These are phyloP conservation scores for Amylocystis lapponica DNA, from an alignment of 768 basidiomycete genomes.

Conservation along the genomic window DNA sequence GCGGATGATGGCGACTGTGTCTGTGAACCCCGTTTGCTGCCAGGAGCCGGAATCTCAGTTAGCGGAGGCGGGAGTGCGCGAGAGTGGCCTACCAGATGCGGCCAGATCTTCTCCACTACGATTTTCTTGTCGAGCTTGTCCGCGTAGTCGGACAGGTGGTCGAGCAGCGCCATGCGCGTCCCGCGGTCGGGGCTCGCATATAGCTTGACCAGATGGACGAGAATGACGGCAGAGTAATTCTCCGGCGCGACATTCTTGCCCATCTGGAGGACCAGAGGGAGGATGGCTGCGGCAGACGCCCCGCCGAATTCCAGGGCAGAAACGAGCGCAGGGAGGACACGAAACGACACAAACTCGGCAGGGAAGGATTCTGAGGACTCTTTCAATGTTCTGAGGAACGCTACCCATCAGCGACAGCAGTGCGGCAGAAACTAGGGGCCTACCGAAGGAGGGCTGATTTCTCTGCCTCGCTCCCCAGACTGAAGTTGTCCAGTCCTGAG, in stretches of 20 bases:
- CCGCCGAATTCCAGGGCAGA: slow-evolving; percentile 77
- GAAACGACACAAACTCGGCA: slow-evolving; percentile 74
- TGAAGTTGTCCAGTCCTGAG: slow-evolving; percentile 79
- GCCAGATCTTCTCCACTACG: slow-evolving; percentile 88
- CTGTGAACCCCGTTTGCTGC: slow-evolving; percentile 93
- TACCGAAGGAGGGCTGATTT: slow-evolving; percentile 69
- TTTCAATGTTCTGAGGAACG: slow-evolving; percentile 58
- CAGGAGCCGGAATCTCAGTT: not conserved
- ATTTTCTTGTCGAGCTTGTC: slow-evolving; percentile 84
- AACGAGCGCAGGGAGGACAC: slow-evolving; percentile 83
- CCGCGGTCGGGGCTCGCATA: slow-evolving; percentile 90
- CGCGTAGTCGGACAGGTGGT: slow-evolving; percentile 76
- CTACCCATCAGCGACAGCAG: not conserved
- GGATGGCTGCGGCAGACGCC: slow-evolving; percentile 60
- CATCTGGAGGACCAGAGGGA: slow-evolving; percentile 81
- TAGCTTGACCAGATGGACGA: slow-evolving; percentile 77
- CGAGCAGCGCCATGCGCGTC: slow-evolving; percentile 89
- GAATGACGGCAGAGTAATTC: slow-evolving; percentile 63
- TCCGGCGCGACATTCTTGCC: slow-evolving; percentile 64
- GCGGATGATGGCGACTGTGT: slow-evolving; percentile 89
- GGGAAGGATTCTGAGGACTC: slow-evolving; percentile 81
- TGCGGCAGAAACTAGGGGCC: slow-evolving; percentile 6
- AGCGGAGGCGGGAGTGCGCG: not conserved
- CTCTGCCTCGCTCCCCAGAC: slow-evolving; percentile 74
- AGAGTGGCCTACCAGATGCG: slow-evolving; percentile 64